A percentile compares a stretch with the other conserved stretches of the same genome.
These are phyloP conservation scores for Blastomyces silverae DNA, from an alignment of 2,329 filamentous ascomycete species.

Conservation along the genomic window DNA sequence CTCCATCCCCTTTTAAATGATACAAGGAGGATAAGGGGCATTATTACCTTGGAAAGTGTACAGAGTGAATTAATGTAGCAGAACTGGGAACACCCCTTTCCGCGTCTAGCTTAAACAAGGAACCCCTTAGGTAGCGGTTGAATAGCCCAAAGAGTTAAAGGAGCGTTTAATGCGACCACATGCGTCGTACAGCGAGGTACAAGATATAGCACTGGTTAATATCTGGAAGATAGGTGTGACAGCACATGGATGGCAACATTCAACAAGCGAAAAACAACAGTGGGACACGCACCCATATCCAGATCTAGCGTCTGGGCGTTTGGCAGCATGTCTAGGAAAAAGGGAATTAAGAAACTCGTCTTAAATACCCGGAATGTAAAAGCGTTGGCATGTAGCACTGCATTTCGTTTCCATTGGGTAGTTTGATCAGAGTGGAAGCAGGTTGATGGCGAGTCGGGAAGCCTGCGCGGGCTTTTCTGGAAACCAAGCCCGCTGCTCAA, in stretches of 20 bases:
- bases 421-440: not conserved
- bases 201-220: not conserved
- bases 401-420: not conserved
- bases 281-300: not conserved
- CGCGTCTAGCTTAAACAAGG: not conserved
- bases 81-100: not conserved
- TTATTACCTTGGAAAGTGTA: not conserved
- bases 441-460: not conserved
- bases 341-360: not conserved
- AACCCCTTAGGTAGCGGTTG: not conserved
- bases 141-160: not conserved
- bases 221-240: not conserved
- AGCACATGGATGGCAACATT: not conserved
- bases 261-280: not conserved
- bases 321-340: not conserved
- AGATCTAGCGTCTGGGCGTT: not conserved
- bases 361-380: not conserved
- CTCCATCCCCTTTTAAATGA: not conserved
- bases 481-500: not conserved
- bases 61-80: not conserved
- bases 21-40: not conserved
- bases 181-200: not conserved
- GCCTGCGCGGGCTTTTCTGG: not conserved
- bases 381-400: not conserved
- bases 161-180: not conserved